Base-by-base conservation (phyloP, 805 yeast species). In the Starmerella tilneyi region DNA sequence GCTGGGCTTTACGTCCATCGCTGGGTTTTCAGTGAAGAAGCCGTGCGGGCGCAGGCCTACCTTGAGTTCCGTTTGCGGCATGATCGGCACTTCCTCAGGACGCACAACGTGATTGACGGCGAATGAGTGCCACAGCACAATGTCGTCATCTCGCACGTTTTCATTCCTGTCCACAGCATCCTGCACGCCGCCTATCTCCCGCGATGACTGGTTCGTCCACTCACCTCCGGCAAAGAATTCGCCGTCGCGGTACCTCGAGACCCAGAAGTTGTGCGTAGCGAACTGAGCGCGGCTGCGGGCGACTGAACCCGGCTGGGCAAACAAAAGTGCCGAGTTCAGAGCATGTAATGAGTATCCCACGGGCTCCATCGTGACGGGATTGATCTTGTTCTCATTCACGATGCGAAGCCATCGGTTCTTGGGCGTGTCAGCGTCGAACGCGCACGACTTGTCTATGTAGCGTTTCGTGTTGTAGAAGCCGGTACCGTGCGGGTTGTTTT, bases 61-160 rank as follows among this genome's bases (percentile, higher is more conserved):
- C 54, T 68, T 73, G 67, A 80, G 77, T 50, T 75, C 76, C 65
- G 81, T 89, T 49, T 79, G 81, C 22, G 89, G 86, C 94, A 82
- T 82, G 38, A 82, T 86, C 41, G 94, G 94, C 78, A 81, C 82
- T 64, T 82, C 89, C 67, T 82, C 94, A 29, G 79, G 76, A 55
- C 83, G 74, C 57, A 89, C 89, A 56, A 80, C 73, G 61, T 82
- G 94, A 4, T 88, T 82, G 68, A 82, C 75, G 23, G 84, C 86
- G 60, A 82, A 61, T 38, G 89, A 81, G 53, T 83, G 81, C 88
- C 89, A 82, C 42, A 82, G 78, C 49, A 82, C 85, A 44, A 76
- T 60, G 56, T 82, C 86, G 17, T 78, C 77, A 63, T 81, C 73
- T 15, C 59, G 79, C 56, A 78, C 73, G 31, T 79, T 78, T 80